Evolutionary conservation across 2,329 filamentous ascomycete genomes (phyloP).

Genomic region (Colletotrichum musicola): DNA sequence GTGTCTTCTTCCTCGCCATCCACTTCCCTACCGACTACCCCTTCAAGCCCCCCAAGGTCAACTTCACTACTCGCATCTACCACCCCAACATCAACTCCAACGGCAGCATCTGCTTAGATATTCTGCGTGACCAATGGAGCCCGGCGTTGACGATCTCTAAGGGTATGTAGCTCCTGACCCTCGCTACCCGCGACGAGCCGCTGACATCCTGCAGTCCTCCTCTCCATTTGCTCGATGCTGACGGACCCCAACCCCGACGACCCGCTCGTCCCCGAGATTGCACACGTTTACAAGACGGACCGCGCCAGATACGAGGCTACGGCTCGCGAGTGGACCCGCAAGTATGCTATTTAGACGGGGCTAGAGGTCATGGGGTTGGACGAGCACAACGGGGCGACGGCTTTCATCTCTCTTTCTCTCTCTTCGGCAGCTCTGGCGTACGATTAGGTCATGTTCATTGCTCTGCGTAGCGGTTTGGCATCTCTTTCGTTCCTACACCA

Average conservation of each 20-base stretch:
- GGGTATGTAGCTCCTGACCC: constrained; percentile 68
- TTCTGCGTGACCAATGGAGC: constrained; percentile 99
- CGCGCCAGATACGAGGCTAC: constrained; percentile 95
- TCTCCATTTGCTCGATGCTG: constrained; percentile 99
- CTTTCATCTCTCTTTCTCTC: constrained; percentile 34
- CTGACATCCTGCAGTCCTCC: constrained; percentile 73
- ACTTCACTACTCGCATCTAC: constrained; percentile 99
- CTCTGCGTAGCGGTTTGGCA: constrained; percentile 39
- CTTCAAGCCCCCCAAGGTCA: constrained; percentile 99
- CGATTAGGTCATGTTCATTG: constrained; percentile 37
- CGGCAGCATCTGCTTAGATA: constrained; percentile 98
- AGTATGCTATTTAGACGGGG: constrained; percentile 88
- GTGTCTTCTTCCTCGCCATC: constrained; percentile 98
- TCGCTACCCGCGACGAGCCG: background rate
- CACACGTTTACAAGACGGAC: constrained; percentile 99
- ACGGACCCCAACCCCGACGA: constrained; percentile 99
- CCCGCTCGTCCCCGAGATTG: constrained; percentile 97
- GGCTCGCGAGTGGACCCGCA: constrained; percentile 97
- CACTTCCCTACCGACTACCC: constrained; percentile 99
- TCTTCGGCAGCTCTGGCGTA: constrained; percentile 38
- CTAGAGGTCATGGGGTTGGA: constrained; percentile 36
- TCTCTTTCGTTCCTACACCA: constrained; percentile 35
- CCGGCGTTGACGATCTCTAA: constrained; percentile 98
- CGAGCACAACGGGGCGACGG: constrained; percentile 36
- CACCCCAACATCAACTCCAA: constrained; percentile 99